Conservation (phyloP, 192 early-diverging fungal genomes). For the Gamsiella multidivaricata region DNA sequence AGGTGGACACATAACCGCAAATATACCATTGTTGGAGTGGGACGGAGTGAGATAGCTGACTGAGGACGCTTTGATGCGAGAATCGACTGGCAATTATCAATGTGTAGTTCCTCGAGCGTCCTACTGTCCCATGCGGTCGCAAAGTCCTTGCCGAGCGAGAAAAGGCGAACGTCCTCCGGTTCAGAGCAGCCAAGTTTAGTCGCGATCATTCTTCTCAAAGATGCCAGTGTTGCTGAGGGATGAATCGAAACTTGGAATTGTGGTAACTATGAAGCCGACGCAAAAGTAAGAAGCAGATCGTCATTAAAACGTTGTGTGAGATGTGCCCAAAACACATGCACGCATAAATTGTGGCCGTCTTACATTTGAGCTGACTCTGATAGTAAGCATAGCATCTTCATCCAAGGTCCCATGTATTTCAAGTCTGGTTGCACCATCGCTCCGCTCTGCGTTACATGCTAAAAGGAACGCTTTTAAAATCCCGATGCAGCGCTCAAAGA, state of each 20-base stretch:
- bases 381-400: conserved; percentile 54
- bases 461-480: conserved; percentile 55
- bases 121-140: conserved; percentile 26
- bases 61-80: conserved; percentile 41
- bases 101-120: conserved; percentile 54
- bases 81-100: conserved; percentile 47
- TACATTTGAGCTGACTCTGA: conserved; percentile 44
- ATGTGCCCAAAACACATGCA: not conserved
- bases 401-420: conserved; percentile 57
- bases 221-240: conserved; percentile 40
- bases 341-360: not conserved
- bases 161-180: conserved; percentile 43
- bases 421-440: conserved; percentile 4
- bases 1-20: not conserved
- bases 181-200: conserved; percentile 25
- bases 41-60: not conserved
- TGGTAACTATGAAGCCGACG: conserved; percentile 6
- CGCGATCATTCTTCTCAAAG: conserved; percentile 46
- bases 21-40: not conserved
- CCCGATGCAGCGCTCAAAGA: conserved; percentile 58
- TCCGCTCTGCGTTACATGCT: conserved; percentile 17
- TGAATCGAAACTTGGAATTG: conserved; percentile 53
- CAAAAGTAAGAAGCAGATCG: not conserved
- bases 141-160: conserved; percentile 54
- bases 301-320: not conserved